Conservation (phyloP, 2,329 filamentous ascomycete genomes). For the Chalara sp. region DNA sequence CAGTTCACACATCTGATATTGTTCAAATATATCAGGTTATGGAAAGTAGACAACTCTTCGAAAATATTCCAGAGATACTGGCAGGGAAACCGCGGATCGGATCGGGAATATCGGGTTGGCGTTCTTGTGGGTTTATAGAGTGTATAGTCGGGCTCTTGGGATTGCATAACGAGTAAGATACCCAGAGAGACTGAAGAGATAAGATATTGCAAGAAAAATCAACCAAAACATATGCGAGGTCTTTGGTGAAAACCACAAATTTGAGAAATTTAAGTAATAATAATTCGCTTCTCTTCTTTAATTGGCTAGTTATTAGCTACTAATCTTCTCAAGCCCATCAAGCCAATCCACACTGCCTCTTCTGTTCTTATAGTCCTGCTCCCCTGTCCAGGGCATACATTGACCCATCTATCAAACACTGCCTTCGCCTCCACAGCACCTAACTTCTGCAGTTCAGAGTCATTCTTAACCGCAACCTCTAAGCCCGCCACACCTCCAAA, state of each 20-base stretch:
- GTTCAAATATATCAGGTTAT: background rate
- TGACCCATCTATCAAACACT: slow-evolving; percentile 79
- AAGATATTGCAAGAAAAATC: too few species aligned
- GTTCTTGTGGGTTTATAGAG: too few species aligned
- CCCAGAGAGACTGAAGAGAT: too few species aligned
- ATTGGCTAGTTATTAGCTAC: slow-evolving; percentile 28
- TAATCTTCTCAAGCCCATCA: slow-evolving; percentile 59
- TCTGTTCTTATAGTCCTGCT: slow-evolving; percentile 79
- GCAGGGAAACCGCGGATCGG: too few species aligned
- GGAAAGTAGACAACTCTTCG: background rate
- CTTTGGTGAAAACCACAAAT: too few species aligned
- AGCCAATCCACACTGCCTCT: slow-evolving; percentile 71
- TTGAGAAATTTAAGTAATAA: too few species aligned
- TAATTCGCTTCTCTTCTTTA: background rate
- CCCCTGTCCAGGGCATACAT: slow-evolving; percentile 73
- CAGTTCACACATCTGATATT: background rate
- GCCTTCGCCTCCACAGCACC: slow-evolving; percentile 59
- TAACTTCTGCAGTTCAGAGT: slow-evolving; percentile 44
- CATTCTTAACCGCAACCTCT: slow-evolving; percentile 64
- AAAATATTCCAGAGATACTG: too few species aligned
- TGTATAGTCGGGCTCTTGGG: too few species aligned
- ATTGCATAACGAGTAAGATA: too few species aligned
- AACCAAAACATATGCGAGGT: too few species aligned
- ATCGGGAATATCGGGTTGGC: too few species aligned
- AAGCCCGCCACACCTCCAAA: slow-evolving; percentile 78